phyloP scores from a whole-genome alignment of 2,329 filamentous ascomycete species.

The Plenodomus lindquistii region DNA sequence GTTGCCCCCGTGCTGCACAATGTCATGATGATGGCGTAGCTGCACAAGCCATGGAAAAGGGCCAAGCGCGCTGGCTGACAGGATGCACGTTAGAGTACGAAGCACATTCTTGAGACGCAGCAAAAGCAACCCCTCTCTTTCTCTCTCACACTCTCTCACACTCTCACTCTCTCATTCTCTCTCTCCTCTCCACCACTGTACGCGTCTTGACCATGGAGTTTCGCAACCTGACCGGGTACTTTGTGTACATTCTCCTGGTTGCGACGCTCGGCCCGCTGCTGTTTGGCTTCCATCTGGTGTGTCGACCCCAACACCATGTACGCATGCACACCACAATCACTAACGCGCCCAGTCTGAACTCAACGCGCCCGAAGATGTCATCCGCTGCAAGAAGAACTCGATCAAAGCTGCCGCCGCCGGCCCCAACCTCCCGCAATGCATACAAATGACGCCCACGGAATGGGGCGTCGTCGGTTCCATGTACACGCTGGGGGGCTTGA shows the following conservation, averaged over 20 bases:
- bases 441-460: slow-evolving; percentile 79
- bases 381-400: slow-evolving; percentile 75
- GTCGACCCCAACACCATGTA: slow-evolving; percentile 12
- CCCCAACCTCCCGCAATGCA: slow-evolving; percentile 69
- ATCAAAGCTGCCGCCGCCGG: slow-evolving; percentile 46
- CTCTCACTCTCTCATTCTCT: not conserved
- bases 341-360: slow-evolving; percentile 72
- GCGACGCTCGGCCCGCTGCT: slow-evolving; percentile 86
- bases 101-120: no score
- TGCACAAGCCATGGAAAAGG: no score
- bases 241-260: slow-evolving; percentile 74
- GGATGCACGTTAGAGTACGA: no score
- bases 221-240: slow-evolving; percentile 68
- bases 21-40: no score
- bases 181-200: slow-evolving; percentile 8
- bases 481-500: slow-evolving; percentile 85
- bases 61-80: no score
- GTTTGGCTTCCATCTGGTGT: slow-evolving; percentile 90
- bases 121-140: no score
- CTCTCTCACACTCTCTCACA: no score
- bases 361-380: slow-evolving; percentile 91
- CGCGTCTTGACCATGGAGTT: slow-evolving; percentile 39
- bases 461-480: slow-evolving; percentile 88
- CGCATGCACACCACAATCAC: slow-evolving; percentile 3
- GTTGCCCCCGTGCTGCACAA: no score